Base-by-base conservation (phyloP, 2,329 filamentous ascomycete genomes). In the Phialophora macrospora region DNA sequence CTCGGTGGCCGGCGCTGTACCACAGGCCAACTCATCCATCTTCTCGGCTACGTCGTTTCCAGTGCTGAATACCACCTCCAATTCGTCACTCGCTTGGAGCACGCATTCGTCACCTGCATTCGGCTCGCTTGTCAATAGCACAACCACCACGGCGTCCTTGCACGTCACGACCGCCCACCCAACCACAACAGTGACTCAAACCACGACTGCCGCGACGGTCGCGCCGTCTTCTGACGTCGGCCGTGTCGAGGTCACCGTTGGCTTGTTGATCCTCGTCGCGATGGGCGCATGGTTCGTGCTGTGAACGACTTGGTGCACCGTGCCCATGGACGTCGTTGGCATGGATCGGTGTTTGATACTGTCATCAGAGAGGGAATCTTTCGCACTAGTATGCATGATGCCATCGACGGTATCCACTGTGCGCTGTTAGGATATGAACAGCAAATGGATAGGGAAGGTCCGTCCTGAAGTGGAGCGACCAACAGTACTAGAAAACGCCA, bases 281-380 rank as follows among this genome's bases (percentile, higher is more conserved):
- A 28, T 48, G 30, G 32, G n/a, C 17, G 59, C 59, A 11, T 62
- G 59, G 59, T 55, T 48, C 51, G 51, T 62, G 48, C 44, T 62
- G 49, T 62, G 49, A 61, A 17, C 9, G 57, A 34, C 24, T 14
- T n/a, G 11, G 14, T 30, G 38, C 34, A 44, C 38, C 6, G 38
- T 17, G 3, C 38, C 4, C 38, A 44, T 44, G 2, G 38, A 44
- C 17, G 38, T 44, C 38, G 17, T 8, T 49, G 17, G 17, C 24
- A 20, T 32, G 17, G 9, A 51, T 51, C 20, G 24, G 7, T 5
- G 22, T 26, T 12, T 17, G 48, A 11, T 28, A 51, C 24, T 22
- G 38, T n/a, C 17, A 6, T 44, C 38, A 44, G 7, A n/a, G 38
- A 44, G 38, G 34, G 38, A 44, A 8, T 20, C 17, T 44, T n/a